Evolutionary conservation across 1,139 yeast genomes (phyloP), one percentile per base, ranked within the genome.

Genomic region (Hansenula sp.): DNA sequence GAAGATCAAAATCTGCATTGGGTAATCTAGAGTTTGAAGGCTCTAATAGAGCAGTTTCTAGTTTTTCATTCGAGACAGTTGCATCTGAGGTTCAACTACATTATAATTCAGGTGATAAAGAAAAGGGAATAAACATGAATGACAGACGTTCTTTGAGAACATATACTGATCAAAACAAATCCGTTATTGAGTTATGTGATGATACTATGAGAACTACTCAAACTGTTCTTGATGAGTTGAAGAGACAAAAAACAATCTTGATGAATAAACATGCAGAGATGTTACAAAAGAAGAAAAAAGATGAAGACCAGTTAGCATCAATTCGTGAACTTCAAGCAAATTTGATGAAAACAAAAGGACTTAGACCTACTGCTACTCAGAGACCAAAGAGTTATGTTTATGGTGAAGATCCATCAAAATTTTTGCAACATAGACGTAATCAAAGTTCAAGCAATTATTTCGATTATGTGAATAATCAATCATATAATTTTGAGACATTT

Each of bases 101-200:
- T n/a, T 37, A 39, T n/a, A 32, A 36, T 17, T 12, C 27, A 2
- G 12, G 36, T 29, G 12, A 34, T 13, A 19, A 18, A 9, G 22
- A 17, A 4, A 14, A 42, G 3, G 27, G 30, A 3, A 20, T 17
- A 3, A 22, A 8, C 6, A 13, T 20, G 2, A 28, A 9, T 10
- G 2, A 5, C 6, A 34, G 41, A 41, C 6, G 16, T 13, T 28
- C 38, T 10, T n/a, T 38, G 31, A 29, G 29, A 17, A 19, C 28
- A 6, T 18, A 33, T 36, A 17, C 22, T 36, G 44, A n/a, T 10
- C 37, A 41, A 12, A 38, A 42, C 4, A 50, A 44, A 31, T 39
- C 52, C 3, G 54, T 49, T 11, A 36, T 49, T n/a, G 50, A 50
- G 14, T 24, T 55, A 31, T 52, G 56, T 43, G 56, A 52, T n/a